phyloP scores from a whole-genome alignment of 2,329 filamentous ascomycete species.

The Anthostomella pinea region DNA sequence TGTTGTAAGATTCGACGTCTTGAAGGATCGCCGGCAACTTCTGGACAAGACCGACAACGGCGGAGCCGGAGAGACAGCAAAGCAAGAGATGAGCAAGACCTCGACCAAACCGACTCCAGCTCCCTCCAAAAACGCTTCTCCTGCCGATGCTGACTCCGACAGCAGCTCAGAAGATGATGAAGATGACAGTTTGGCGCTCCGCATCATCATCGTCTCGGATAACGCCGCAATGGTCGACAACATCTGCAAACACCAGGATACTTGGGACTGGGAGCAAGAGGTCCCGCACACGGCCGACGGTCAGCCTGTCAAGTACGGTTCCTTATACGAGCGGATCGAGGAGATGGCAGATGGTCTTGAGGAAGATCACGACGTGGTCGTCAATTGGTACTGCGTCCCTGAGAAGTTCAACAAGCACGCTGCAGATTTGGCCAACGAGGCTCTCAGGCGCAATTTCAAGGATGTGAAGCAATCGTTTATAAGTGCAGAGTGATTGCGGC shows the following conservation, averaged over 20 bases:
- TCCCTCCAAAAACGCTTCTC: too few relatives aligned
- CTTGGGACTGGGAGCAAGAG: background rate
- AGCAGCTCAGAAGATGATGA: conserved; percentile 2
- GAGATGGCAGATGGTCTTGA: background rate
- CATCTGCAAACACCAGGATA: conserved; percentile 6
- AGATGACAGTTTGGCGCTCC: conserved; percentile 1
- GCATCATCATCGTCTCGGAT: conserved; percentile 7
- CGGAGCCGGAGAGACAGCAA: background rate
- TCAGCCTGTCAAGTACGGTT: too few relatives aligned
- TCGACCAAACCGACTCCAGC: background rate
- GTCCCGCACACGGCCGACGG: too few relatives aligned
- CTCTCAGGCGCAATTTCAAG: background rate
- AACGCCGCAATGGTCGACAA: conserved; percentile 6
- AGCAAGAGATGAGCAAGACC: background rate
- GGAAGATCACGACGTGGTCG: background rate
- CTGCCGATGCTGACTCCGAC: too few relatives aligned
- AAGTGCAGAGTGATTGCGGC: too few relatives aligned
- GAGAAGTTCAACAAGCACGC: conserved; percentile 4
- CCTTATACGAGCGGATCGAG: background rate
- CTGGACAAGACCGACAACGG: too few relatives aligned
- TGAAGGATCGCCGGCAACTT: background rate
- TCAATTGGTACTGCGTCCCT: conserved; percentile 4
- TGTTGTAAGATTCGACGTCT: background rate
- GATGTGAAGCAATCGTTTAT: too few relatives aligned
- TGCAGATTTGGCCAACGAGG: background rate